Conservation (phyloP, 371 early-diverging fungal genomes). For the Mortierella sp. region DNA sequence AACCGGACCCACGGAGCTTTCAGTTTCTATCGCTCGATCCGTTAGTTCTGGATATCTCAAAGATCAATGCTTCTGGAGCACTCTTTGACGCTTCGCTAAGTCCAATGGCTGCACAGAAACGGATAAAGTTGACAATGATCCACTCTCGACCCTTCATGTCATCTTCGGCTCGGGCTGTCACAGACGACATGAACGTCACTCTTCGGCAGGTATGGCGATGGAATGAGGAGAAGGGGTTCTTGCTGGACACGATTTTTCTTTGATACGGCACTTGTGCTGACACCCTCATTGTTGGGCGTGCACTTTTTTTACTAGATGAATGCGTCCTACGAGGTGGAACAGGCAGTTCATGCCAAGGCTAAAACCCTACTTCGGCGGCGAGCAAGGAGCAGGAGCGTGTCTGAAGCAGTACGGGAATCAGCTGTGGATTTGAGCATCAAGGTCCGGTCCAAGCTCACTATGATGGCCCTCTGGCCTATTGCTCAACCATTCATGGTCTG, state of each 20-base stretch:
- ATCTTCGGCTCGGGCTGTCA: slow-evolving; percentile 36
- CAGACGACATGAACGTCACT: slow-evolving; percentile 54
- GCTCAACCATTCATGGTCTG: slow-evolving; percentile 52
- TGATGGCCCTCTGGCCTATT: slow-evolving; percentile 48
- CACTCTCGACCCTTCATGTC: slow-evolving; percentile 37
- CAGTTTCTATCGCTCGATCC: slow-evolving; percentile 80
- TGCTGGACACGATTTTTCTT: neutral
- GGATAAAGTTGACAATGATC: slow-evolving; percentile 26
- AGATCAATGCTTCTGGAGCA: slow-evolving; percentile 46
- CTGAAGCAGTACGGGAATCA: slow-evolving; percentile 54
- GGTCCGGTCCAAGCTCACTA: slow-evolving; percentile 43
- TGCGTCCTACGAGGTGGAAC: slow-evolving; percentile 52
- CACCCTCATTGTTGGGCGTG: too few relatives aligned
- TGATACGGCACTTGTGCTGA: too few relatives aligned
- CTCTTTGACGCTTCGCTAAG: slow-evolving; percentile 49
- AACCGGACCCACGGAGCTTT: slow-evolving; percentile 69
- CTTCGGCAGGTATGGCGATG: slow-evolving; percentile 45
- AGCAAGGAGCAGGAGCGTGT: slow-evolving; percentile 51
- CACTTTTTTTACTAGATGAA: slow-evolving; percentile 54
- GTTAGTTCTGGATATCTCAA: slow-evolving; percentile 75
- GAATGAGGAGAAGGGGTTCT: neutral
- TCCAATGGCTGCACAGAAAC: slow-evolving; percentile 37
- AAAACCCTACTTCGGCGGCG: slow-evolving; percentile 42
- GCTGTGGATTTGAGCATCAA: slow-evolving; percentile 50
- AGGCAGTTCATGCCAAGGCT: slow-evolving; percentile 50